Percentiles rank a stretch among this genome's conserved stretches.
These are phyloP conservation scores for Heracleum sosnowskyi DNA, from an alignment of 129 eudicot species.

Conservation along the genomic window DNA sequence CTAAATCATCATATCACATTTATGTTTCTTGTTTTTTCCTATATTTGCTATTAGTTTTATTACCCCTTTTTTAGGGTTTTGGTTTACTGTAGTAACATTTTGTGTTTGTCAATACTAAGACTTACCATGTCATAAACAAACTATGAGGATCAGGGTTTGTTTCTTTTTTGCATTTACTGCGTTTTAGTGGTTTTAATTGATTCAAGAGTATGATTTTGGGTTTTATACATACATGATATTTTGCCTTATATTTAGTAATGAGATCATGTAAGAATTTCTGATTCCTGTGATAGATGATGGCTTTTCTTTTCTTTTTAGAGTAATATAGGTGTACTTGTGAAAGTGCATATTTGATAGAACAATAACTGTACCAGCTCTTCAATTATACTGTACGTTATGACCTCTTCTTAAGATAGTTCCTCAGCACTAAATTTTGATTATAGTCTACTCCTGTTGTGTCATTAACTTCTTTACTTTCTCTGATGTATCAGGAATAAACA, in stretches of 20 bases:
- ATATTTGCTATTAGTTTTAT: no score
- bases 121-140: no score
- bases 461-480: neutral
- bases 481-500: conserved; percentile 22
- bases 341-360: neutral
- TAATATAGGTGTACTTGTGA: neutral
- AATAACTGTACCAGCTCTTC: neutral
- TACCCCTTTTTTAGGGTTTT: no score
- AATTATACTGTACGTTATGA: neutral
- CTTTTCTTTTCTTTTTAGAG: neutral
- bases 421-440: neutral
- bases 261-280: neutral
- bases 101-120: no score
- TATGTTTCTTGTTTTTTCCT: no score
- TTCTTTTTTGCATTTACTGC: no score
- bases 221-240: neutral
- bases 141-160: no score
- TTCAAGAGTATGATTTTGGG: neutral
- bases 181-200: no score
- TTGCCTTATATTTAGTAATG: neutral
- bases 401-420: neutral
- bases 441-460: neutral
- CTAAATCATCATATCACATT: no score
- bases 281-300: neutral
- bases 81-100: no score